A percentile compares a stretch with the other conserved stretches of the same genome.
Evolutionary conservation across 2,329 filamentous ascomycete genomes (phyloP).

Genomic region (Colletotrichum kahawae): DNA sequence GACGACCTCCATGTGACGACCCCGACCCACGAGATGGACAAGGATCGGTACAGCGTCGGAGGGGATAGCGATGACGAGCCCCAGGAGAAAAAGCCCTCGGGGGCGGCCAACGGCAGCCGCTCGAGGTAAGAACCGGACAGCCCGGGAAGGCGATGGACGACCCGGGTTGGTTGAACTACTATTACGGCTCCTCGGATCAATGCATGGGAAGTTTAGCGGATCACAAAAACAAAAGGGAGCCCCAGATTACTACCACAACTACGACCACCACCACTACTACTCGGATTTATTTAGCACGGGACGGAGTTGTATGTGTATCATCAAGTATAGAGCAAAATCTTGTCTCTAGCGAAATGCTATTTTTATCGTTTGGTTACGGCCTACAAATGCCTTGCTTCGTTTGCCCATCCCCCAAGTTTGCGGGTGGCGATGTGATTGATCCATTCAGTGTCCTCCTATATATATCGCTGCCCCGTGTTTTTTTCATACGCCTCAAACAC

Average conservation of each 20-base stretch:
- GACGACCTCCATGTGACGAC: constrained; percentile 63
- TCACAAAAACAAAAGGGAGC: neutral
- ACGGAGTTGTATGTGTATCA: constrained; percentile 6
- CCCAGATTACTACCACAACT: neutral
- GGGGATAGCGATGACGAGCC: constrained; percentile 61
- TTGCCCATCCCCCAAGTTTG: neutral
- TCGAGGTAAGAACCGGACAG: constrained; percentile 2
- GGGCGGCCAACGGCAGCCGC: constrained; percentile 19
- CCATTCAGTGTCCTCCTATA: neutral
- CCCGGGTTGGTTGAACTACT: neutral
- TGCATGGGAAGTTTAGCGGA: constrained; percentile 9
- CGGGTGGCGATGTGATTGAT: neutral
- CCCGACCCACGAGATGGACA: constrained; percentile 44
- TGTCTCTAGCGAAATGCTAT: neutral
- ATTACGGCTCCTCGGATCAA: constrained; percentile 1
- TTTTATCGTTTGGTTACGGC: neutral
- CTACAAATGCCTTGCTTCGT: neutral
- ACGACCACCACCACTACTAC: neutral
- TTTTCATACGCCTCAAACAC: constrained; percentile 6
- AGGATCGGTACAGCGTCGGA: constrained; percentile 61
- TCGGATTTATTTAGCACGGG: neutral
- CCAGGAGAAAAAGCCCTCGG: constrained; percentile 25
- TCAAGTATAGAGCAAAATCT: neutral
- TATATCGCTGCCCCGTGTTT: neutral
- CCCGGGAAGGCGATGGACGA: neutral